Conservation (phyloP, 768 basidiomycete species). For the Trametes coccinea region DNA sequence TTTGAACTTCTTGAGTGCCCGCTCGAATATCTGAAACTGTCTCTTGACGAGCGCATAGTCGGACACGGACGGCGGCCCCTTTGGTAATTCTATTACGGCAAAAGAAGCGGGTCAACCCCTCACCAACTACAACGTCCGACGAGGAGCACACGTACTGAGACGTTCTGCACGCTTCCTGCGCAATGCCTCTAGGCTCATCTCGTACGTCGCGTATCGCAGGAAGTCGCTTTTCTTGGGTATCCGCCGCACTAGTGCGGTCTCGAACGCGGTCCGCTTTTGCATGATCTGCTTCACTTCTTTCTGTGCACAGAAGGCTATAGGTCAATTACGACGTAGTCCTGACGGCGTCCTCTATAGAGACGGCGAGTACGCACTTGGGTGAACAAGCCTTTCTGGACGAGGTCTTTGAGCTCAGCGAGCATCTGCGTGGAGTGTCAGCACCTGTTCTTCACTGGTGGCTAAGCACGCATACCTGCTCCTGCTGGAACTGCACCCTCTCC, state of each 20-base stretch:
- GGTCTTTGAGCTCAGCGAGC: constrained; percentile 93
- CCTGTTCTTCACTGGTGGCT: not conserved
- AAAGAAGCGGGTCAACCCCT: not conserved
- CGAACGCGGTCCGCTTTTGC: constrained; percentile 79
- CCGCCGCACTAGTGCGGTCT: constrained; percentile 80
- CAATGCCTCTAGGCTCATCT: constrained; percentile 84
- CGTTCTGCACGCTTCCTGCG: constrained; percentile 73
- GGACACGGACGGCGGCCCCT: constrained; percentile 63
- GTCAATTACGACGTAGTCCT: constrained; percentile 15
- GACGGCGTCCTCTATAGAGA: not conserved
- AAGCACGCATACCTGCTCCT: constrained; percentile 68
- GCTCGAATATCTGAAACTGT: constrained; percentile 88
- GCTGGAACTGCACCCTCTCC: constrained; percentile 93
- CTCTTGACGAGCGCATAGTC: constrained; percentile 83
- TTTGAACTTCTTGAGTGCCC: constrained; percentile 87
- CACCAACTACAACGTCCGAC: not conserved
- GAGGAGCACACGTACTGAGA: constrained; percentile 50
- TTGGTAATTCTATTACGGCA: constrained; percentile 33
- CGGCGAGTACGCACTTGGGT: constrained; percentile 54
- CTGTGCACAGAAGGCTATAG: constrained; percentile 37
- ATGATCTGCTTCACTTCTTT: constrained; percentile 83
- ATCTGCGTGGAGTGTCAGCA: constrained; percentile 50
- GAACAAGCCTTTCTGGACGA: constrained; percentile 83
- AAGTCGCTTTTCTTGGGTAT: constrained; percentile 86
- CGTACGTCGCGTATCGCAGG: constrained; percentile 88